Base-by-base conservation (phyloP, 2,329 filamentous ascomycete species). In the Apiospora malaysiana region DNA sequence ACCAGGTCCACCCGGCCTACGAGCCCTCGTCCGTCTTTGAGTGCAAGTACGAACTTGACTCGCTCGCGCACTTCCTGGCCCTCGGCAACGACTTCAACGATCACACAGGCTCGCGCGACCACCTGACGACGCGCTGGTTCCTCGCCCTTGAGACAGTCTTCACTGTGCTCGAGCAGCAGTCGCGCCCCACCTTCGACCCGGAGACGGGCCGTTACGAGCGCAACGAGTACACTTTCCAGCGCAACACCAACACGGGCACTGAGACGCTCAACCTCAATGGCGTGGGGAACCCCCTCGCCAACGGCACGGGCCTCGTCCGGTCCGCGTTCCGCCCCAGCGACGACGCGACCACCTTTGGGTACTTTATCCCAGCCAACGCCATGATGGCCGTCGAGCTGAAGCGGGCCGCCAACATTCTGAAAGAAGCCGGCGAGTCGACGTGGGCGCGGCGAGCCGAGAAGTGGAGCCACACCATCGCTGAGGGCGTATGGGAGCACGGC, bases 21-120 rank as follows among this genome's bases (percentile, higher is more conserved):
- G 94, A 98, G 78, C 92, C 92, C 0, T 89, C 87, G 0, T 89
- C 91, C 67, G 96, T 99, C 4, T 99, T 98, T 75, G 96, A 99
- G 82, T 99, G 96, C 89, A 99, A 99, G 83, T 99, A 98, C 82
- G 96, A 99, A 84, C 90, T 99, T 27, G 96, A 99, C 82, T 98
- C 95, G 10, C 86, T 99, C 0, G 96, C 95, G 0, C 92, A 97
- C 78, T 99, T 99, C 80, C 87, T 99, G 7, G 90, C 93, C 0
- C 84, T 99, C 2, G 89, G 88, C 23, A 98, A 97, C 77, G 91
- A 97, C 76, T 98, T 97, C 82, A 88, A 96, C 82, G 89, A 92
- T 49, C 88, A 93, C 78, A 97, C 94, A 0, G 87, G 87, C 2
- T 95, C 93, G 0, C 92, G 87, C 0, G 91, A 92, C 1, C 98